Base-by-base conservation (phyloP, 768 basidiomycete species). In the Termitomyces bulborhizus region DNA sequence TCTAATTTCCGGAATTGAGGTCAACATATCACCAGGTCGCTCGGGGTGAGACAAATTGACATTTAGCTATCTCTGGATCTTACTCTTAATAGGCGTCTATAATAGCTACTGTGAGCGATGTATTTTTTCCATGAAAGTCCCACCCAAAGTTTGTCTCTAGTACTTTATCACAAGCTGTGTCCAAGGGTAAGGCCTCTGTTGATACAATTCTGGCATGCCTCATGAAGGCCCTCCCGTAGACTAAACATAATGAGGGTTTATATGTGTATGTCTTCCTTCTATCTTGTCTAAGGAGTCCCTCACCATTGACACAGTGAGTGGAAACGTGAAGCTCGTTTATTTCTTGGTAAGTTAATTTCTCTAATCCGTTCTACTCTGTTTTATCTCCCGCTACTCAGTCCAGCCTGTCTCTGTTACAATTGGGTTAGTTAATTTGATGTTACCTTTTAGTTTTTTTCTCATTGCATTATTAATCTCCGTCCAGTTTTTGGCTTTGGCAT, bases 161-260 rank as follows among this genome's bases (percentile, higher is more conserved):
- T 57, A 57, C 13, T n/a, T 57, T 2, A 57, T 57, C 4, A 57
- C 56, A 1, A 57, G 56, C 34, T 48, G 46, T 29, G 56, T 57
- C n/a, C 56, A 57, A 51, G 45, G 56, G 56, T 53, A 36, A 12
- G 45, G 36, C n/a, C 4, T 26, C 8, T 7, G 31, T 34, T 15
- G 21, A 47, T 11, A 21, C 5, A 7, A 34, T 3, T 13, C 8
- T 47, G 27, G 18, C 3, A 27, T 29, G 11, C 2, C n/a, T 43
- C 11, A n/a, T n/a, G n/a, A n/a, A n/a, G n/a, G n/a, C n/a, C 6
- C 21, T 5, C 3, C 13, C 18, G 5, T 13, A 57, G 56, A 9
- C 27, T 57, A 12, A 53, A 57, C 27, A 57, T 57, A 11, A 53
- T 57, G 51, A 53, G 56, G 29, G 56, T 57, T 27, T 49, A 52